Conservation (phyloP, 169 alveolate genomes). For the Plasmodium cynomolgi region DNA sequence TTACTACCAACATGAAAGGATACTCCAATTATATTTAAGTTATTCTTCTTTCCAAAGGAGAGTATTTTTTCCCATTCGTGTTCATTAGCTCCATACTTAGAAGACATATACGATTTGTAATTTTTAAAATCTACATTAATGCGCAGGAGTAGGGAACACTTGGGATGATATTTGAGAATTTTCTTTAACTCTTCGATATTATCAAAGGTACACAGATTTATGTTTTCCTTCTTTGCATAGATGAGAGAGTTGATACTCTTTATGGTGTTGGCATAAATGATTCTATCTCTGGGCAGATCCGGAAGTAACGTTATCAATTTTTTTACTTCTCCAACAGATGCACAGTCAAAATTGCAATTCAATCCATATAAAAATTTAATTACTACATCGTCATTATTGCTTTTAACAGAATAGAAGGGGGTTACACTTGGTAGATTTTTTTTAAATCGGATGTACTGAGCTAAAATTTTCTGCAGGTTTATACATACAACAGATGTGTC, state of each 20-base stretch:
- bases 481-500: slow-evolving; percentile 67
- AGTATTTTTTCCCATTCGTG: slow-evolving; percentile 55
- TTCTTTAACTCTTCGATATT: slow-evolving; percentile 65
- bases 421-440: slow-evolving; percentile 63
- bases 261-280: slow-evolving; percentile 67
- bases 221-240: slow-evolving; percentile 51
- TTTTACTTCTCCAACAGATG: slow-evolving; percentile 59
- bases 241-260: slow-evolving; percentile 36
- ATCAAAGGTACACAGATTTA: slow-evolving; percentile 71
- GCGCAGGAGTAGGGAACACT: slow-evolving; percentile 55
- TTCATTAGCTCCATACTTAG: slow-evolving; percentile 72
- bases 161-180: slow-evolving; percentile 56
- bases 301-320: slow-evolving; percentile 13
- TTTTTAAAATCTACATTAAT: slow-evolving; percentile 68
- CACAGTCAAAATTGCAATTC: slow-evolving; percentile 72
- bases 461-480: slow-evolving; percentile 36
- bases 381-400: slow-evolving; percentile 59
- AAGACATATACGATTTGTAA: slow-evolving; percentile 70
- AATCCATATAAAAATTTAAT: slow-evolving; percentile 58
- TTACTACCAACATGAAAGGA: slow-evolving; percentile 76
- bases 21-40: slow-evolving; percentile 40
- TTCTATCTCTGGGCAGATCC: slow-evolving; percentile 22
- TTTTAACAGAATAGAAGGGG: slow-evolving; percentile 57
- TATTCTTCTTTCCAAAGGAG: slow-evolving; percentile 17
- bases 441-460: slow-evolving; percentile 64